phyloP scores from a whole-genome alignment of 176 grass and related monocot genomes.

The Eragrostis curvula region DNA sequence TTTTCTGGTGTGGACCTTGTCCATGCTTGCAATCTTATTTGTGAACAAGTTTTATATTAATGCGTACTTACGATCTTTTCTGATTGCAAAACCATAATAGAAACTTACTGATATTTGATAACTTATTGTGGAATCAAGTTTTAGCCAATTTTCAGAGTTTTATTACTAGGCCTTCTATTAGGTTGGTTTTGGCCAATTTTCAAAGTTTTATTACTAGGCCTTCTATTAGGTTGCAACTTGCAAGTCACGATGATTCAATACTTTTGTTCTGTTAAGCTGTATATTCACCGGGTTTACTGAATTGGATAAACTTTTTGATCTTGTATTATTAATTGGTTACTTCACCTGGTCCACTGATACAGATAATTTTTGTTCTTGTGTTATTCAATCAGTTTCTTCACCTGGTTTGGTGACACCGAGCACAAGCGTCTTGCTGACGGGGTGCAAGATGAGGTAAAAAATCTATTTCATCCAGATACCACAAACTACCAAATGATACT shows the following conservation, averaged over 20 bases:
- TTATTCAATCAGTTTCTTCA: slow-evolving; percentile 68
- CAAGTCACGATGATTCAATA: neutral
- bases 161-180: too few relatives aligned
- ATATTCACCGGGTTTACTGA: neutral
- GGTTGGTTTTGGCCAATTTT: neutral
- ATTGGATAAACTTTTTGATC: neutral
- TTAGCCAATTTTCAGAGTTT: neutral
- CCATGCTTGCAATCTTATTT: neutral
- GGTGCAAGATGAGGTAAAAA: slow-evolving; percentile 80
- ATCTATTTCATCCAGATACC: neutral
- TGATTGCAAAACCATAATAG: neutral
- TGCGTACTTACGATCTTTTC: neutral
- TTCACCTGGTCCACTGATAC: neutral
- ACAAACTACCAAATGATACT: neutral
- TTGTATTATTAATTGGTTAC: neutral
- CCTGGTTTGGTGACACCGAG: slow-evolving; percentile 83
- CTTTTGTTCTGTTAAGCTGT: neutral
- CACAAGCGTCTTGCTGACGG: slow-evolving; percentile 71
- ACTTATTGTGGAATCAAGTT: neutral
- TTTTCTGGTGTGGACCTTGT: slow-evolving; percentile 1
- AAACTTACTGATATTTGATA: neutral
- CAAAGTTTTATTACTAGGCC: neutral
- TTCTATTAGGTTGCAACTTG: neutral
- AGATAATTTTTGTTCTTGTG: neutral
- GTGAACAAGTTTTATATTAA: neutral